Evolutionary conservation across 495 filamentous ascomycete genomes (phyloP).

Genomic region (Hyphodiscus hymeniophilus): DNA sequence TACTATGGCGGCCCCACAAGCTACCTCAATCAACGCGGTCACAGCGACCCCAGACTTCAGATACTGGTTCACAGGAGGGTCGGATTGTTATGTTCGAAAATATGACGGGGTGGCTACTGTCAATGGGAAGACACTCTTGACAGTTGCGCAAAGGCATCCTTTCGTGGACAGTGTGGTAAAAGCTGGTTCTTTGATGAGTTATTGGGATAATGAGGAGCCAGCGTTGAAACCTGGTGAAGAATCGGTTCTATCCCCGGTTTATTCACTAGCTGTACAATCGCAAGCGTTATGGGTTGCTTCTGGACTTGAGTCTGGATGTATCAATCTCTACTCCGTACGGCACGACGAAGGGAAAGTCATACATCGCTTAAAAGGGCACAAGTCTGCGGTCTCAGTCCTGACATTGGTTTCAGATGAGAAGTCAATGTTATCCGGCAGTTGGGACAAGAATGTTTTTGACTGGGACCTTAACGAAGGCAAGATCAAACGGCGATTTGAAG

Average conservation of each 20-base stretch:
- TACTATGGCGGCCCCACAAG: slow-evolving; percentile 91
- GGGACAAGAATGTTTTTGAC: slow-evolving; percentile 89
- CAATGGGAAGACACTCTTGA: slow-evolving; percentile 89
- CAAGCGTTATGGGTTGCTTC: slow-evolving; percentile 86
- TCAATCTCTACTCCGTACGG: slow-evolving; percentile 89
- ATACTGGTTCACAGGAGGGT: slow-evolving; percentile 90
- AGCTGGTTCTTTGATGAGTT: slow-evolving; percentile 84
- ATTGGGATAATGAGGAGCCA: slow-evolving; percentile 86
- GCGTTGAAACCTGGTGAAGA: slow-evolving; percentile 37
- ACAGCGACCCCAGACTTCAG: slow-evolving; percentile 89
- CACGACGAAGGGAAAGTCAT: slow-evolving; percentile 93
- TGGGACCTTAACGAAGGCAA: slow-evolving; percentile 93
- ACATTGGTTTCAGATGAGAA: slow-evolving; percentile 76
- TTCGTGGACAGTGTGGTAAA: slow-evolving; percentile 97
- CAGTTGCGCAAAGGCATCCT: slow-evolving; percentile 91
- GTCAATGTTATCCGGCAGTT: slow-evolving; percentile 85
- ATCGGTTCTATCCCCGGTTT: slow-evolving; percentile 69
- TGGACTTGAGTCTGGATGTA: slow-evolving; percentile 81
- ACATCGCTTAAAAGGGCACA: slow-evolving; percentile 70
- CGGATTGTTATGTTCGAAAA: slow-evolving; percentile 90
- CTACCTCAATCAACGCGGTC: slow-evolving; percentile 90
- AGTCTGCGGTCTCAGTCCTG: slow-evolving; percentile 85
- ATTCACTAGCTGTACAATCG: slow-evolving; percentile 85
- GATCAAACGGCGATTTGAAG: slow-evolving; percentile 62
- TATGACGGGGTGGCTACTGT: slow-evolving; percentile 93